These are phyloP conservation scores for Claviceps sp. DNA, from an alignment of 2,329 filamentous ascomycete species.

Conservation along the genomic window DNA sequence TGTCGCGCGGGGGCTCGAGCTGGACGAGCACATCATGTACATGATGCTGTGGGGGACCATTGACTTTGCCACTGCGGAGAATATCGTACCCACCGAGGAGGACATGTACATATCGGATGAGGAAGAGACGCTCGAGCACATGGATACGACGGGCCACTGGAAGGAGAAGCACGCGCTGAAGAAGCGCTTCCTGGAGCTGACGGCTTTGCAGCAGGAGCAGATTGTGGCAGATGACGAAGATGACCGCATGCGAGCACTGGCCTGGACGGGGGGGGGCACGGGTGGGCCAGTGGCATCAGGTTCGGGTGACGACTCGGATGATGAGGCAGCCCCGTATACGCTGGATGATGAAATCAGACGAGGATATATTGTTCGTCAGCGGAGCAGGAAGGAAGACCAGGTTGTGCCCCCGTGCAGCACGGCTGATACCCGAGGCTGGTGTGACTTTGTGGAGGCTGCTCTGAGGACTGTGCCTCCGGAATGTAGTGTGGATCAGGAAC, in stretches of 20 bases:
- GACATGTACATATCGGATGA: slow-evolving; percentile 39
- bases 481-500: slow-evolving; percentile 12
- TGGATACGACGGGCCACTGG: slow-evolving; percentile 27
- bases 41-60: slow-evolving; percentile 53
- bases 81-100: slow-evolving; percentile 35
- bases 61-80: slow-evolving; percentile 35
- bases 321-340: slow-evolving; percentile 5
- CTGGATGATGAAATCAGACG: slow-evolving; percentile 21
- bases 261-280: slow-evolving; percentile 16
- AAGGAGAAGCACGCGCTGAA: slow-evolving; percentile 30
- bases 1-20: slow-evolving; percentile 32
- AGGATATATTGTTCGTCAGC: slow-evolving; percentile 16
- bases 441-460: slow-evolving; percentile 13
- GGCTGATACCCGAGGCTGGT: slow-evolving; percentile 14
- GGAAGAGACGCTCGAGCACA: slow-evolving; percentile 19
- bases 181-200: slow-evolving; percentile 27
- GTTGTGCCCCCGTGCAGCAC: slow-evolving; percentile 5
- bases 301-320: neutral
- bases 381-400: neutral
- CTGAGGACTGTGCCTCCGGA: slow-evolving; percentile 12
- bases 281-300: slow-evolving; percentile 7
- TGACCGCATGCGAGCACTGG: slow-evolving; percentile 21
- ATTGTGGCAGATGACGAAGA: slow-evolving; percentile 25
- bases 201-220: slow-evolving; percentile 20
- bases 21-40: slow-evolving; percentile 39